These are phyloP conservation scores for Chaetomium sp. DNA, from an alignment of 2,329 filamentous ascomycete species.

Conservation along the genomic window DNA sequence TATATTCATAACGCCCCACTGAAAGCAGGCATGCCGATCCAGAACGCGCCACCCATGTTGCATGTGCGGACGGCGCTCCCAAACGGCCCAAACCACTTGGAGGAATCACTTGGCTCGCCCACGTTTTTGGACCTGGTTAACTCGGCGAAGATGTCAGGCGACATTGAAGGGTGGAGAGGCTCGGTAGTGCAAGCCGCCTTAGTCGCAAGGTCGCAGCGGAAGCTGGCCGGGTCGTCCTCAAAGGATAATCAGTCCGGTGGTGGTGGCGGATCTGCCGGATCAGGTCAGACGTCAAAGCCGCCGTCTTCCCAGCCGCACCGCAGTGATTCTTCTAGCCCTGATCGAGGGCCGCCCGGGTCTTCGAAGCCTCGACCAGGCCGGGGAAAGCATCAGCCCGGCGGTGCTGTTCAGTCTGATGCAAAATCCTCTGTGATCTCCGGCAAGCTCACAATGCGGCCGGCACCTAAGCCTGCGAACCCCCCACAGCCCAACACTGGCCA, in stretches of 20 bases:
- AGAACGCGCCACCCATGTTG: neutral
- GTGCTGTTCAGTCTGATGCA: neutral
- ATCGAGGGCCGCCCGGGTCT: neutral
- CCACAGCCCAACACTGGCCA: neutral
- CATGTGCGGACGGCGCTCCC: neutral
- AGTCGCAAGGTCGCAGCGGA: neutral
- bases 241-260: neutral
- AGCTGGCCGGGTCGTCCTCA: neutral
- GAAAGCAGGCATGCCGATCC: no score
- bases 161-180: neutral
- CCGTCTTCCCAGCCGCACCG: neutral
- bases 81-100: neutral
- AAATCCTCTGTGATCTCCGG: neutral
- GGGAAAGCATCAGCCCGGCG: neutral
- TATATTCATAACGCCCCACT: neutral
- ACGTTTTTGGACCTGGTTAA: neutral
- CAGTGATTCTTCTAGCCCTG: neutral
- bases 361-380: neutral
- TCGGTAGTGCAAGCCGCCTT: neutral
- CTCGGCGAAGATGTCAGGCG: neutral
- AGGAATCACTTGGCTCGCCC: neutral
- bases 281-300: neutral
- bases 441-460: neutral
- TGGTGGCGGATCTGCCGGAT: neutral
- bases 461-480: neutral